These are phyloP conservation scores for Vinca major DNA, from an alignment of 305 asterid species.

Conservation along the genomic window DNA sequence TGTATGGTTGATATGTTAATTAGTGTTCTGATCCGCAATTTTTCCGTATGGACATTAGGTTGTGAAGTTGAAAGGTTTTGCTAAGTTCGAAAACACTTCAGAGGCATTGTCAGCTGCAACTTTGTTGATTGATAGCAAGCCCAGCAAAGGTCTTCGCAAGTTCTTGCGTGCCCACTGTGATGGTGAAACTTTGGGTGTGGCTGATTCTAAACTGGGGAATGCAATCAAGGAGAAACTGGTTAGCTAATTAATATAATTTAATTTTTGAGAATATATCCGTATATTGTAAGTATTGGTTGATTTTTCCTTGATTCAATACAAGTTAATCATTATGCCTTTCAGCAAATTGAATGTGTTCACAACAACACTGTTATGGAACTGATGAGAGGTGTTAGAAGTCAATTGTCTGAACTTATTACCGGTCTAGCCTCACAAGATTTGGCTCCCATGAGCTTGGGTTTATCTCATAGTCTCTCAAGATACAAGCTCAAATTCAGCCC, in stretches of 20 bases:
- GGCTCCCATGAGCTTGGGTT: constrained; percentile 91
- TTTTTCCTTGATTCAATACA: not conserved
- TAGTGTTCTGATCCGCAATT: not conserved
- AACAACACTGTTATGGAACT: constrained; percentile 84
- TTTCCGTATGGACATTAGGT: constrained; percentile 29
- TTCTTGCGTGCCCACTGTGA: constrained; percentile 76
- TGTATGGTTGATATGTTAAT: not conserved
- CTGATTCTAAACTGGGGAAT: constrained; percentile 89
- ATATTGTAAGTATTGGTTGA: not conserved
- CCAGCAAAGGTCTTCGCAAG: constrained; percentile 86
- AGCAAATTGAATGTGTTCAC: constrained; percentile 80
- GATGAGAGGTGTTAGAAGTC: constrained; percentile 94
- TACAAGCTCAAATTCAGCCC: constrained; percentile 86
- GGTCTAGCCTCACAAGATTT: constrained; percentile 81
- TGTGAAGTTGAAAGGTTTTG: constrained; percentile 80
- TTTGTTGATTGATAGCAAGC: constrained; percentile 71
- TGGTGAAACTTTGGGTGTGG: constrained; percentile 65
- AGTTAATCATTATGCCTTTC: constrained; percentile 5
- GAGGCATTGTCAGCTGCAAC: constrained; percentile 84
- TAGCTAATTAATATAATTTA: constrained; percentile 21
- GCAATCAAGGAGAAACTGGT: constrained; percentile 86
- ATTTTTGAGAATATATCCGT: not conserved
- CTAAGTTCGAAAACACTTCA: constrained; percentile 81
- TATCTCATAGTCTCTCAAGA: constrained; percentile 82
- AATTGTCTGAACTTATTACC: constrained; percentile 64